These are phyloP conservation scores for Pichia sp. DNA, from an alignment of 1,139 yeast species.

Conservation along the genomic window DNA sequence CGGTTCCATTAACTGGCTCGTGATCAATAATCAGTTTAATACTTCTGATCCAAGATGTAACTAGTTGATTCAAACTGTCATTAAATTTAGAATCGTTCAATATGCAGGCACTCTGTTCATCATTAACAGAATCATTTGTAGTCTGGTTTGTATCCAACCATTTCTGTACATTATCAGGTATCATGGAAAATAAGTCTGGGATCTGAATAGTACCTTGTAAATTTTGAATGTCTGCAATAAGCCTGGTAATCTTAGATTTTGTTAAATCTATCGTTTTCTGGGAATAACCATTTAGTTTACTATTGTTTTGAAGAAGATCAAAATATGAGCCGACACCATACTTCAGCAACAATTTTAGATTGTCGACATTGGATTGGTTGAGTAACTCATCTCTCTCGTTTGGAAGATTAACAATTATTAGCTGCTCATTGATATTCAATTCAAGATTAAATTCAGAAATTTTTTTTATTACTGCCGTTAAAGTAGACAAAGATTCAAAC, in stretches of 20 bases:
- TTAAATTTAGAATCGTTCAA: slow-evolving; percentile 48
- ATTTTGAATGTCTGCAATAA: slow-evolving; percentile 60
- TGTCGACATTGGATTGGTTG: slow-evolving; percentile 27
- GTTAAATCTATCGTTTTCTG: slow-evolving; percentile 36
- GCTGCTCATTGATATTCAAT: neutral
- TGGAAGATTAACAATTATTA: slow-evolving; percentile 7
- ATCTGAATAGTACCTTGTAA: slow-evolving; percentile 60
- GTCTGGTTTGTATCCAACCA: slow-evolving; percentile 25
- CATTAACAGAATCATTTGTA: neutral
- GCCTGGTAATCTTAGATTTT: slow-evolving; percentile 59
- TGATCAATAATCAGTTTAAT: slow-evolving; percentile 52
- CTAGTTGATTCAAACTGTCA: slow-evolving; percentile 43
- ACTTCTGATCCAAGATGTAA: slow-evolving; percentile 65
- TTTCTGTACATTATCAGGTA: slow-evolving; percentile 42
- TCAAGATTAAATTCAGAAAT: neutral
- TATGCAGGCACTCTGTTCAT: slow-evolving; percentile 26
- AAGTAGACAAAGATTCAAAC: neutral
- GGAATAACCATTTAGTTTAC: slow-evolving; percentile 7
- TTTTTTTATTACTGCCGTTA: slow-evolving; percentile 7
- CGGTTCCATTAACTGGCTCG: slow-evolving; percentile 48
- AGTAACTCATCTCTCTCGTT: neutral
- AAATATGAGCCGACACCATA: slow-evolving; percentile 48
- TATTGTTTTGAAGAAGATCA: slow-evolving; percentile 24
- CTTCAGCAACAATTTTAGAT: slow-evolving; percentile 49
- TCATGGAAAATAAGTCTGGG: slow-evolving; percentile 49